phyloP scores from a whole-genome alignment of 2,329 filamentous ascomycete species.

The Verticillium klebahnii region DNA sequence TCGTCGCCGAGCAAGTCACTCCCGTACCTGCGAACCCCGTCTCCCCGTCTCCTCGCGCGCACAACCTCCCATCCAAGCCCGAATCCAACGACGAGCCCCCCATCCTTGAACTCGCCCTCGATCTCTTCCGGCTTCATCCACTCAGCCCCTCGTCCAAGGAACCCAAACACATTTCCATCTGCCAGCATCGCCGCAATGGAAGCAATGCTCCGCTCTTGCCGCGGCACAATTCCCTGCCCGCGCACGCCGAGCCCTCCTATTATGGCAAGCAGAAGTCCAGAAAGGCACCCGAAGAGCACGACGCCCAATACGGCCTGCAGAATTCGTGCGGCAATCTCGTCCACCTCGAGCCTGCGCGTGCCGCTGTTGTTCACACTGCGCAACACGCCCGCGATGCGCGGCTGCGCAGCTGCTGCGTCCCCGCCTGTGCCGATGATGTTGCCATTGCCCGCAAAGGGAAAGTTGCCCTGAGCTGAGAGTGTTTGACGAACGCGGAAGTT shows the following conservation, averaged over 20 bases:
- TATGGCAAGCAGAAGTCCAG: slow-evolving; percentile 17
- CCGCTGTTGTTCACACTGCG: slow-evolving; percentile 11
- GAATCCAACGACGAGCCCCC: slow-evolving; percentile 20
- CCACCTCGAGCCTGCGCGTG: slow-evolving; percentile 20
- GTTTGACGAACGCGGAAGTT: slow-evolving; percentile 16
- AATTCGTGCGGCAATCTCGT: slow-evolving; percentile 24
- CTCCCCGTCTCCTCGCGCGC: slow-evolving; percentile 3
- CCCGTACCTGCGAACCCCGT: not conserved
- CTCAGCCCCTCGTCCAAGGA: slow-evolving; percentile 20
- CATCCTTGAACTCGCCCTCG: slow-evolving; percentile 14
- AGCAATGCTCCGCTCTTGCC: slow-evolving; percentile 27
- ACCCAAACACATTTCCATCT: slow-evolving; percentile 29
- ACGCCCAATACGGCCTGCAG: slow-evolving; percentile 25
- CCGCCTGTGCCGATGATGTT: slow-evolving; percentile 5
- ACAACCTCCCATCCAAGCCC: slow-evolving; percentile 18
- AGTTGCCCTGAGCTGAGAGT: slow-evolving; percentile 9
- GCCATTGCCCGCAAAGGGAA: not conserved
- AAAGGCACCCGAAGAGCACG: not conserved
- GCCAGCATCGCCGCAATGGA: slow-evolving; percentile 29
- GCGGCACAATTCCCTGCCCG: slow-evolving; percentile 17
- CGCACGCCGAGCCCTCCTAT: slow-evolving; percentile 1
- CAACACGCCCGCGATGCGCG: slow-evolving; percentile 8
- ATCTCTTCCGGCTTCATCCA: slow-evolving; percentile 17
- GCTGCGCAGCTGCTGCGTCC: slow-evolving; percentile 2
- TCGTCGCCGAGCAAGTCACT: not conserved